Conservation (phyloP, 2,329 filamentous ascomycete genomes). For the Epichloe uncinata region DNA sequence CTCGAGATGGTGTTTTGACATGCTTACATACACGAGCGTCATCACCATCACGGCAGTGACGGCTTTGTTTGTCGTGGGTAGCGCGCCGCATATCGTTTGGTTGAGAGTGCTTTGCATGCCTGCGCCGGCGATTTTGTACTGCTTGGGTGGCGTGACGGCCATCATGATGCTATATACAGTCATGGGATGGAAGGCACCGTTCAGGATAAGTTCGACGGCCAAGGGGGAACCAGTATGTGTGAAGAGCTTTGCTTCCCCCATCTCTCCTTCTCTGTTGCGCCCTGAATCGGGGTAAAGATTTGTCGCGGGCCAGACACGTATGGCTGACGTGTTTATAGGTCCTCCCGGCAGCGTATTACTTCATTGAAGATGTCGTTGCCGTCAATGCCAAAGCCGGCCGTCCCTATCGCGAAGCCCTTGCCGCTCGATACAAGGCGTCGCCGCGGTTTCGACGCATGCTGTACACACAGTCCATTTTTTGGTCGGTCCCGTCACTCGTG, state of each 20-base stretch:
- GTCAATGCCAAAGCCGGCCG: constrained; percentile 49
- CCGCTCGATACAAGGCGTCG: constrained; percentile 28
- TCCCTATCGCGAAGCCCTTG: constrained; percentile 27
- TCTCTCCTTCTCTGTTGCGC: not conserved
- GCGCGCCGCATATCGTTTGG: constrained; percentile 35
- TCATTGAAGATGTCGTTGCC: constrained; percentile 54
- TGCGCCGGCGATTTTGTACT: constrained; percentile 35
- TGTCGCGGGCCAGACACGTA: too few species aligned
- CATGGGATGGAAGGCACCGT: constrained; percentile 36
- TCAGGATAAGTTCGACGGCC: constrained; percentile 49
- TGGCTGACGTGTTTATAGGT: constrained; percentile 20
- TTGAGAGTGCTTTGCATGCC: constrained; percentile 38
- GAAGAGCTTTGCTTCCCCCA: not conserved
- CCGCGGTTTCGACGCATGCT: constrained; percentile 29
- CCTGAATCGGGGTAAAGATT: too few species aligned
- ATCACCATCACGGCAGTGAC: constrained; percentile 37
- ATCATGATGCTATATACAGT: constrained; percentile 21
- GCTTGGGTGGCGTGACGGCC: constrained; percentile 28
- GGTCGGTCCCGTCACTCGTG: constrained; percentile 25
- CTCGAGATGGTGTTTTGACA: constrained; percentile 36
- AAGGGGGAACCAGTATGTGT: constrained; percentile 29
- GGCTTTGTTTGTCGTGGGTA: constrained; percentile 34
- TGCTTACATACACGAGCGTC: constrained; percentile 31
- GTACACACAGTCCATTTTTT: constrained; percentile 27
- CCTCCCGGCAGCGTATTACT: constrained; percentile 47